Evolutionary conservation across 805 yeast species (phyloP).

Genomic region (Dipodascus geniculatus): DNA sequence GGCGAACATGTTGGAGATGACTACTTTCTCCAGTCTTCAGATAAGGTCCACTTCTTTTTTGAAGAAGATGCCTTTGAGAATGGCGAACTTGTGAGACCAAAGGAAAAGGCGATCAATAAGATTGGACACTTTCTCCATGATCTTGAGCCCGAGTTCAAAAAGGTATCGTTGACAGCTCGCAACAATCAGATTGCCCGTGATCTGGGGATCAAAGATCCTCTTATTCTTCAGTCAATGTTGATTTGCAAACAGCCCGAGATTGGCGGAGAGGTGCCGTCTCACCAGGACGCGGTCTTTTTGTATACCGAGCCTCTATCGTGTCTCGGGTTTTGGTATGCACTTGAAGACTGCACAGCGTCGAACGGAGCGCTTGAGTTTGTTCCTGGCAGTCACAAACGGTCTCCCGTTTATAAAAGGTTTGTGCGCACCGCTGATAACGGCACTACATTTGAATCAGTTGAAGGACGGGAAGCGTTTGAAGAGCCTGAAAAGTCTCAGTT

Average conservation of each 20-base stretch:
- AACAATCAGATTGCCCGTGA: slow-evolving; percentile 40
- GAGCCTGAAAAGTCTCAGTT: slow-evolving; percentile 34
- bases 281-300: slow-evolving; percentile 63
- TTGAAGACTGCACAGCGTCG: slow-evolving; percentile 53
- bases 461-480: slow-evolving; percentile 21
- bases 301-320: slow-evolving; percentile 63
- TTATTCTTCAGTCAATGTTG: slow-evolving; percentile 68
- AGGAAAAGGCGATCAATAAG: slow-evolving; percentile 54
- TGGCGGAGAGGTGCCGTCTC: slow-evolving; percentile 66
- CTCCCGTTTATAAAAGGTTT: slow-evolving; percentile 49
- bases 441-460: slow-evolving; percentile 39
- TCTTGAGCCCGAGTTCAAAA: slow-evolving; percentile 36
- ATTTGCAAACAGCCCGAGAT: slow-evolving; percentile 69
- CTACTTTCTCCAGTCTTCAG: slow-evolving; percentile 58
- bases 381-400: slow-evolving; percentile 58
- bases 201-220: slow-evolving; percentile 48
- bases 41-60: slow-evolving; percentile 57
- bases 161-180: slow-evolving; percentile 39
- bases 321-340: slow-evolving; percentile 72
- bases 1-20: slow-evolving; percentile 59
- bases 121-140: slow-evolving; percentile 71
- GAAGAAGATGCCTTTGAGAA: slow-evolving; percentile 53
- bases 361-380: slow-evolving; percentile 62
- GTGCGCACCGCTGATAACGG: slow-evolving; percentile 42
- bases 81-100: slow-evolving; percentile 42